Conservation (phyloP, 2,329 filamentous ascomycete genomes). For the Trichophyton benhamiae region DNA sequence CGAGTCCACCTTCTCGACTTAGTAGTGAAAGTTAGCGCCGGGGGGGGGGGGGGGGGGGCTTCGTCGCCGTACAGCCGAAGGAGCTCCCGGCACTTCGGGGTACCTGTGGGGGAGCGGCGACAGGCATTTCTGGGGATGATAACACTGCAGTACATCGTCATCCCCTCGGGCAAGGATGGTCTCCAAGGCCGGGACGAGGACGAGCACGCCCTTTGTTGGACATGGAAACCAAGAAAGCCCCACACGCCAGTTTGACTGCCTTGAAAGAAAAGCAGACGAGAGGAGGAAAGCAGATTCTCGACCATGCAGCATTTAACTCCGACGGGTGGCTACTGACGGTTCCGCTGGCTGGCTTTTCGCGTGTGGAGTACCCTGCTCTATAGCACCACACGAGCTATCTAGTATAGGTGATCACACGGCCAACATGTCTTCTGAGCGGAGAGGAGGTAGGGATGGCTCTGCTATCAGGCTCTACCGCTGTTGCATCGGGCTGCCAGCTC, state of each 20-base stretch:
- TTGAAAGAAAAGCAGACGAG: neutral
- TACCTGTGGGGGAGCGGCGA: neutral
- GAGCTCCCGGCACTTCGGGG: neutral
- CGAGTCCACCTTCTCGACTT: neutral
- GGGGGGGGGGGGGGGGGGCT: too few species aligned
- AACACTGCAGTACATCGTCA: too few species aligned
- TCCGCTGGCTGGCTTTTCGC: neutral
- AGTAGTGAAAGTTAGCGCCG: too few species aligned
- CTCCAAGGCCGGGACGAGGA: neutral
- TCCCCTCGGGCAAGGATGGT: too few species aligned
- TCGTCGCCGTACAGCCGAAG: neutral
- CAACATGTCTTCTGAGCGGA: neutral
- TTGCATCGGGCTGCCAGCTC: neutral
- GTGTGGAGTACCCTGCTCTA: neutral
- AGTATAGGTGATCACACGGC: neutral
- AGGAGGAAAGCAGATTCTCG: too few species aligned
- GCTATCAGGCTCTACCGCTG: neutral
- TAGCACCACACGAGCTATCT: neutral
- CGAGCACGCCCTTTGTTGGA: neutral
- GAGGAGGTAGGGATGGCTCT: neutral
- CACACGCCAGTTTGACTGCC: neutral
- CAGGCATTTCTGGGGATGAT: neutral
- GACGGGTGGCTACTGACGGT: neutral
- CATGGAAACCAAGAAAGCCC: neutral
- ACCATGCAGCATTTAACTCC: neutral